A percentile compares a stretch with the other conserved stretches of the same genome.
Conservation (phyloP, 75 land plant genomes). For the Picea sitchensis region DNA sequence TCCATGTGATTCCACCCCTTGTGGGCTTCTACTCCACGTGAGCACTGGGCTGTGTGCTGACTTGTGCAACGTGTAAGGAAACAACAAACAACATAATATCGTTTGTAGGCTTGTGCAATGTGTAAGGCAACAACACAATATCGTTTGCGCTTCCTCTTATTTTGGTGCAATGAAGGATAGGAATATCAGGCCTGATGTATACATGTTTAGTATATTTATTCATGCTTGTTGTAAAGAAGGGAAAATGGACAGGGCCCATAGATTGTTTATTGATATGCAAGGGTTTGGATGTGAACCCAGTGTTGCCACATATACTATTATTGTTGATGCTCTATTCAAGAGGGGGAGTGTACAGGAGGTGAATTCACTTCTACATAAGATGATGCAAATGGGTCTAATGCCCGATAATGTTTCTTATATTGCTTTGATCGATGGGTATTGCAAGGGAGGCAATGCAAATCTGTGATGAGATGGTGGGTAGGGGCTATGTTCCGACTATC, state of each 20-base stretch:
- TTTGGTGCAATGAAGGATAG: too few species aligned
- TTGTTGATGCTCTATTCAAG: slow-evolving; percentile 42
- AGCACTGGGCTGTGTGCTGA: too few species aligned
- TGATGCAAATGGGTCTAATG: slow-evolving; percentile 34
- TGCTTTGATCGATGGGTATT: slow-evolving; percentile 49
- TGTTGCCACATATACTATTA: slow-evolving; percentile 55
- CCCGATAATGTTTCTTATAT: slow-evolving; percentile 61
- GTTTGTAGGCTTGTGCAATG: too few species aligned
- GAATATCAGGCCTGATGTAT: too few species aligned
- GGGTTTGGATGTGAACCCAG: slow-evolving; percentile 40
- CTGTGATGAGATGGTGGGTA: slow-evolving; percentile 32
- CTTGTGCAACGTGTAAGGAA: too few species aligned
- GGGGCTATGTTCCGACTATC: slow-evolving; percentile 22
- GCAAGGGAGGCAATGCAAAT: slow-evolving; percentile 20
- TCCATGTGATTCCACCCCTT: too few species aligned
- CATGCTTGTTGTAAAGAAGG: slow-evolving; percentile 30
- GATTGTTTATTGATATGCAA: slow-evolving; percentile 41
- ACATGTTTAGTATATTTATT: too few species aligned
- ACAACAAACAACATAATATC: too few species aligned
- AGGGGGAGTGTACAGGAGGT: slow-evolving; percentile 29
- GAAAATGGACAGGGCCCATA: slow-evolving; percentile 31
- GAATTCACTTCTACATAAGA: slow-evolving; percentile 37
- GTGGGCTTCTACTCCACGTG: too few species aligned
- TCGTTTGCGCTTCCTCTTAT: too few species aligned
- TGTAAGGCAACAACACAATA: too few species aligned